Conservation (phyloP, 345 rosid species). For the Sapria himalayana region DNA sequence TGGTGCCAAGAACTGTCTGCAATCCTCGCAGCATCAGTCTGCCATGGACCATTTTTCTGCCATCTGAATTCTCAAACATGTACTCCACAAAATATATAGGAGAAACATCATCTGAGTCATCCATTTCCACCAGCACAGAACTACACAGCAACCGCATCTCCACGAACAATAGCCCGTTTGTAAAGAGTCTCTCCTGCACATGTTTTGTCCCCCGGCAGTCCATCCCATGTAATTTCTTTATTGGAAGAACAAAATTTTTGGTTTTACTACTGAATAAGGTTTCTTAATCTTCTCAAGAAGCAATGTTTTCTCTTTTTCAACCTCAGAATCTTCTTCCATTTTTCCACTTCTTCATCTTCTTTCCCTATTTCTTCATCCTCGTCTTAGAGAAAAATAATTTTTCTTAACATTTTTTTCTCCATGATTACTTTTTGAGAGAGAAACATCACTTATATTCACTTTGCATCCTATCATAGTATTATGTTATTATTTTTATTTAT, state of each 20-base stretch:
- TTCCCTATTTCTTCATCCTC: conserved; percentile 20
- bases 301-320: conserved; percentile 15
- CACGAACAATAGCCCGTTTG: conserved; percentile 26
- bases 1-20: conserved; percentile 37
- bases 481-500: too few relatives aligned
- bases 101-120: conserved; percentile 19
- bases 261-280: conserved; percentile 13
- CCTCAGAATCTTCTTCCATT: conserved; percentile 30
- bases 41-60: conserved; percentile 42
- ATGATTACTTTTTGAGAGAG: too few relatives aligned
- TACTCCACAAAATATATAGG: conserved; percentile 41
- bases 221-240: conserved; percentile 34
- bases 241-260: conserved; percentile 11
- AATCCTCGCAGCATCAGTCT: conserved; percentile 28
- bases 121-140: conserved; percentile 21
- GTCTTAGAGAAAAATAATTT: too few relatives aligned
- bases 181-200: conserved; percentile 27
- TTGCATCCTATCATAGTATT: too few relatives aligned
- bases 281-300: conserved; percentile 9
- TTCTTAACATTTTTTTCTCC: too few relatives aligned
- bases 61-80: conserved; percentile 29
- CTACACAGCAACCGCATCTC: conserved; percentile 21
- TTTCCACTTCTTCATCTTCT: conserved; percentile 25
- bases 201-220: conserved; percentile 21
- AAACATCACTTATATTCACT: too few relatives aligned